Conservation (phyloP, 108 stramenopile species). For the Discostella stelligeroides region DNA sequence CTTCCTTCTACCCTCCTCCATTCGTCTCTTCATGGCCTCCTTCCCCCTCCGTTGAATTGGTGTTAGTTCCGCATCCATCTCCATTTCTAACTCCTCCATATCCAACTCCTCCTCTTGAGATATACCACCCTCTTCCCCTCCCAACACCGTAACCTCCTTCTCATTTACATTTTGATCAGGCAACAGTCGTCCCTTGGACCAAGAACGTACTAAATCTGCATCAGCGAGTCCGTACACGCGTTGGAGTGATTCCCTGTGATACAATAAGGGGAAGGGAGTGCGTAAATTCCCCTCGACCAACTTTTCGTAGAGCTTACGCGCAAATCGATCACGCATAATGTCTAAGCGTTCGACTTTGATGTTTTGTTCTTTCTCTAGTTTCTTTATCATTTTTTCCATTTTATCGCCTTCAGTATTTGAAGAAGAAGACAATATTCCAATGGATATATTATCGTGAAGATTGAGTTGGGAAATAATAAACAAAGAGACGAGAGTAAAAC, state of each 20-base stretch:
- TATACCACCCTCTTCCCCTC: conserved; percentile 18
- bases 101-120: conserved; percentile 52
- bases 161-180: conserved; percentile 31
- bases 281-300: conserved; percentile 45
- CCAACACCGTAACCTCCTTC: conserved; percentile 23
- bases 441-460: conserved; percentile 13
- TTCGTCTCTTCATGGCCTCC: conserved; percentile 73
- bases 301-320: conserved; percentile 59
- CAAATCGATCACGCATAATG: conserved; percentile 54
- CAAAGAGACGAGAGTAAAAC: background rate
- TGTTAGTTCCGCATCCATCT: conserved; percentile 62
- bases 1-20: conserved; percentile 55
- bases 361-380: conserved; percentile 64
- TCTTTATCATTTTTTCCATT: conserved; percentile 63
- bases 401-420: conserved; percentile 41
- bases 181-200: conserved; percentile 76
- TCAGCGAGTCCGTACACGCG: conserved; percentile 41
- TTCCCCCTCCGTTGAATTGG: conserved; percentile 73
- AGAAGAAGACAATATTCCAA: background rate
- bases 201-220: conserved; percentile 63
- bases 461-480: background rate
- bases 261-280: conserved; percentile 63
- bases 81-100: conserved; percentile 70
- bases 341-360: conserved; percentile 73
- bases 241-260: conserved; percentile 77